Evolutionary conservation across 805 yeast genomes (phyloP), one percentile per base, ranked within the genome.

Genomic region (Saccharomycopsis fibuligera): DNA sequence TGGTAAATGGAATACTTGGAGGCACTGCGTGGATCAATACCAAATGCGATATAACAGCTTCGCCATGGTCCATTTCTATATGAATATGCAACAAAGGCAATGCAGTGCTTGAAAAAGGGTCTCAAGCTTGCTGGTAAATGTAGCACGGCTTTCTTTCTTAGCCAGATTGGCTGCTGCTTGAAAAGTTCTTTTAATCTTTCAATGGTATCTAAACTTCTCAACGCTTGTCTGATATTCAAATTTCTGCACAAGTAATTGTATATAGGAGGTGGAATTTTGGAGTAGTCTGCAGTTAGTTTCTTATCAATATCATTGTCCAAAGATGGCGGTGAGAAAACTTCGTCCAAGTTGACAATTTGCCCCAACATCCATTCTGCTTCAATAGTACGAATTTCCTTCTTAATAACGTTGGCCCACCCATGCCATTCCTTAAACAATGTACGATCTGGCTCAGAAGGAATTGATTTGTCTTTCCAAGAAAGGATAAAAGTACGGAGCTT

Each of bases 1-100:
- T 93, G 99, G 61, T 79, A 88, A 30, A 63, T 64, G 51, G 86
- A 81, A 56, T 71, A 81, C 10, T 68, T 61, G 1, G 66, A 58
- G 41, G 83, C 79, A 1, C 64, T 57, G 37, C 76, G 68, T 0
- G 98, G 97, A 64, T 91, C 86, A 35, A 81, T 71, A 0, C 96
- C 97, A 56, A 81, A 79, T 55, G 69, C 75, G 40, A 89, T 80
- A 61, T 83, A 88, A 9, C 93, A 78, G 51, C 87, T 88, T 57
- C 98, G 74, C 96, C 96, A 93, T 0, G 98, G 99, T 0, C 99
- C 99, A 59, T 84, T 85, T 33, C 84, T 79, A 61, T 81, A 85
- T 37, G 87, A 75, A 61, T 80, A 93, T 0, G 96, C 75, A 0
- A 88, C 84, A 61, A 86, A 83, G 0, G 98, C 96, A 44, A 93